Evolutionary conservation across 306 rosid genomes (phyloP).

Genomic region (Dryas drummondii): DNA sequence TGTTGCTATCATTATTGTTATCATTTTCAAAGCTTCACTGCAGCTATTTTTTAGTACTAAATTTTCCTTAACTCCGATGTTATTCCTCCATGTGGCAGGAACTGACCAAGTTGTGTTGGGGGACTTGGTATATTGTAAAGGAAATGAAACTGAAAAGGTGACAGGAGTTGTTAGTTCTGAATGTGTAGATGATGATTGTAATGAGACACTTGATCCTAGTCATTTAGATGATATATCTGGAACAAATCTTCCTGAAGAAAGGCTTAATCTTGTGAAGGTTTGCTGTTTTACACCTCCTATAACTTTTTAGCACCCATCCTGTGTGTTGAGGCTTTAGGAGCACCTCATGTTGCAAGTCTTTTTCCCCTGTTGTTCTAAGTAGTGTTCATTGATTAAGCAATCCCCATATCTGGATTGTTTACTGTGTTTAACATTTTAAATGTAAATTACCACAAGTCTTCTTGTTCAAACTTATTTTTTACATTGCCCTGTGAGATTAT

Average conservation of each 20-base stretch:
- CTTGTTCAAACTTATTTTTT: background rate
- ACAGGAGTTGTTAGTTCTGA: slow-evolving; percentile 44
- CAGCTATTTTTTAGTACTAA: background rate
- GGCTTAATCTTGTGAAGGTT: slow-evolving; percentile 60
- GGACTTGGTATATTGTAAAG: slow-evolving; percentile 81
- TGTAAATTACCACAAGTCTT: background rate
- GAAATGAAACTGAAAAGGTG: slow-evolving; percentile 40
- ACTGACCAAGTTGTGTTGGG: slow-evolving; percentile 68
- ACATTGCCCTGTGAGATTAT: background rate
- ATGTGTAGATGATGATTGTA: slow-evolving; percentile 37
- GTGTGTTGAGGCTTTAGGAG: too few species aligned
- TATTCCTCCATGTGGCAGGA: slow-evolving; percentile 53
- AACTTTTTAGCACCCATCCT: too few species aligned
- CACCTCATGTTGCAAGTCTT: background rate
- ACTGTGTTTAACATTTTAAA: background rate
- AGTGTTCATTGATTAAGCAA: background rate
- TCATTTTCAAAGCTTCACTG: slow-evolving; percentile 1
- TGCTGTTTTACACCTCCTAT: slow-evolving; percentile 1
- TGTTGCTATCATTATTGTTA: slow-evolving; percentile 17
- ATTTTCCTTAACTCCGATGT: background rate
- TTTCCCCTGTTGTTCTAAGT: background rate
- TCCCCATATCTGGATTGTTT: background rate
- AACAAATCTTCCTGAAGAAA: slow-evolving; percentile 48
- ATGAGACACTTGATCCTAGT: slow-evolving; percentile 41
- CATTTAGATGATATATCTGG: slow-evolving; percentile 52